Conservation (phyloP, 2,329 filamentous ascomycete genomes). For the Claviceps maximensis region DNA sequence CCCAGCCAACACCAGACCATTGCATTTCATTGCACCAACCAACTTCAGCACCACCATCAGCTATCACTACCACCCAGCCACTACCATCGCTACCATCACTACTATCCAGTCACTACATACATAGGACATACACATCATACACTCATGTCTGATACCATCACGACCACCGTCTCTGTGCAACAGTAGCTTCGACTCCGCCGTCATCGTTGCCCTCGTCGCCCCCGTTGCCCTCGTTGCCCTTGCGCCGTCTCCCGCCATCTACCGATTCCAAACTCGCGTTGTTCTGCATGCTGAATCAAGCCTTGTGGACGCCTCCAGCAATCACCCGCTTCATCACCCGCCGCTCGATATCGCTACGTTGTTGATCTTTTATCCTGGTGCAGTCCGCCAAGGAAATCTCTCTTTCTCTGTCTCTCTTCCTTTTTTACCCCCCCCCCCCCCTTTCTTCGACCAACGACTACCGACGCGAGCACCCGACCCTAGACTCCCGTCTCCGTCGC, state of each 20-base stretch:
- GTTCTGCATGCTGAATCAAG: neutral
- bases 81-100: neutral
- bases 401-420: neutral
- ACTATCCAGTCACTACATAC: neutral
- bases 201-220: neutral
- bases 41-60: neutral
- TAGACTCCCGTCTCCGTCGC: constrained; percentile 7
- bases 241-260: neutral
- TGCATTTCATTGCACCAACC: neutral
- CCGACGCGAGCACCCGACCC: constrained; percentile 6
- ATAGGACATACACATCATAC: too few species aligned
- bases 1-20: constrained; percentile 4
- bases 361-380: neutral
- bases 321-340: neutral
- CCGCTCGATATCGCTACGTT: neutral
- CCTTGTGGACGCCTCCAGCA: neutral
- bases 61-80: neutral
- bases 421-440: too few species aligned
- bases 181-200: neutral
- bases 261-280: constrained; percentile 1
- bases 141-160: too few species aligned
- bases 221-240: neutral
- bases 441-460: neutral
- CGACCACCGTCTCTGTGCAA: constrained; percentile 1
- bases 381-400: neutral